Base-by-base conservation (phyloP, 129 eudicot genomes). In the Apium graveolens region DNA sequence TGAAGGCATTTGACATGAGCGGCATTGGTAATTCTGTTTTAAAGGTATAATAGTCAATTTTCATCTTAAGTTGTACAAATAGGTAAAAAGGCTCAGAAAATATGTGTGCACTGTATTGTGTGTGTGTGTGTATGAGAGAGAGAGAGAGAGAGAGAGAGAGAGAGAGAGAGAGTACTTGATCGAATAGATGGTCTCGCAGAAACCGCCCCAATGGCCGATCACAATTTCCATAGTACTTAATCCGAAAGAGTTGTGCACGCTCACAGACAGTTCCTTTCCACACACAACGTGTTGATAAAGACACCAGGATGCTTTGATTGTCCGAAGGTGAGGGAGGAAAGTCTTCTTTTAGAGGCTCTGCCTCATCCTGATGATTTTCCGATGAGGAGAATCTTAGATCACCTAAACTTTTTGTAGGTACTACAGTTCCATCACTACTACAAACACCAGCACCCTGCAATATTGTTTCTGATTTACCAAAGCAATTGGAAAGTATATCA, bases 131-230 rank as follows among this genome's bases (percentile, higher is more conserved):
- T 73, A 38, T 26, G 49, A n/a, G 49, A 0, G 76, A 10, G 79
- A 37, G 51, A 60, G 80, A 41, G 80, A 27, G 55, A 38, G 73
- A 38, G 27, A 51, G 68, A 46, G 39, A 34, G 79, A 53, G 71
- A 60, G 80, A 41, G 80, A 27, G 55, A n/a, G 73, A 42, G n/a
- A 76, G 35, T 85, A 88, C 92, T 83, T 84, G 85, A 76, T 88
- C 88, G 80, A 86, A 88, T 81, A 88, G 68, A 78, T 88, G 75
- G 78, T 88, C 90, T 24, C 76, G 81, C 63, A 88, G 48, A 80
- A 86, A 88, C 44, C 92, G 76, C 4, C 92, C 92, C 86, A 88
- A 86, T 41, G 92, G 92, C 79, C 76, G 86, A 75, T 88, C 92
- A 86, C 81, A 84, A 74, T 53, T 88, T 1, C 92, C 85, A 78